Conservation (phyloP, 805 yeast genomes). For the Teunomyces kruisii region DNA sequence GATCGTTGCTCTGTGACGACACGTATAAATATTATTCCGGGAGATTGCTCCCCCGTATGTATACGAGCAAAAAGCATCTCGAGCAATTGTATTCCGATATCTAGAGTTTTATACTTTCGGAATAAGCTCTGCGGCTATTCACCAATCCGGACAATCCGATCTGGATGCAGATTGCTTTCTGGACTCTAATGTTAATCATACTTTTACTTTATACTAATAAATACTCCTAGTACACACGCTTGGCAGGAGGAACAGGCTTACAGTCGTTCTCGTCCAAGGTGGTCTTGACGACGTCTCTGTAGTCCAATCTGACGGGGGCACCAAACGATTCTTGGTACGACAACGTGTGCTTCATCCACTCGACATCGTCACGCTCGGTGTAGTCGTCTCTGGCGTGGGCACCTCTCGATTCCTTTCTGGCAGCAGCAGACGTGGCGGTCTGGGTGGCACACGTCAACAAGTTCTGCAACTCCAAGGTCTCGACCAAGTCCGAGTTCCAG, state of each 20-base stretch:
- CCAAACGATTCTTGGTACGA: slow-evolving; percentile 83
- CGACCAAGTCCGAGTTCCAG: slow-evolving; percentile 97
- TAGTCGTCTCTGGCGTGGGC: slow-evolving; percentile 99
- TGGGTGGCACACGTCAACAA: slow-evolving; percentile 95
- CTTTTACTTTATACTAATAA: slow-evolving; percentile 1
- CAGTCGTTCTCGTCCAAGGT: slow-evolving; percentile 92
- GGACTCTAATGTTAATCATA: too few species aligned
- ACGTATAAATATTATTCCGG: too few species aligned
- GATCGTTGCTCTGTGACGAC: too few species aligned
- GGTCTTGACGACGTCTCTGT: slow-evolving; percentile 79
- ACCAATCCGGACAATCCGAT: too few species aligned
- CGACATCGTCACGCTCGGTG: slow-evolving; percentile 91
- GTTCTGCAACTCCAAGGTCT: slow-evolving; percentile 94
- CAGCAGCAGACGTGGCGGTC: slow-evolving; percentile 92
- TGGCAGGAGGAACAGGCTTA: slow-evolving; percentile 94
- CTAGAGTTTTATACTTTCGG: too few species aligned
- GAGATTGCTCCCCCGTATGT: too few species aligned
- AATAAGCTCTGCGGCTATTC: too few species aligned
- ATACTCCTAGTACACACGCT: slow-evolving; percentile 75
- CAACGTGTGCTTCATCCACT: slow-evolving; percentile 97
- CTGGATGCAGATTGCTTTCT: too few species aligned
- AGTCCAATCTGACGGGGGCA: slow-evolving; percentile 68
- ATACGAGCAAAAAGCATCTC: too few species aligned
- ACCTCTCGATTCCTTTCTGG: slow-evolving; percentile 97
- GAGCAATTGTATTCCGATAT: too few species aligned